phyloP scores from a whole-genome alignment of 495 filamentous ascomycete genomes.

The Chaetomium fimeti region DNA sequence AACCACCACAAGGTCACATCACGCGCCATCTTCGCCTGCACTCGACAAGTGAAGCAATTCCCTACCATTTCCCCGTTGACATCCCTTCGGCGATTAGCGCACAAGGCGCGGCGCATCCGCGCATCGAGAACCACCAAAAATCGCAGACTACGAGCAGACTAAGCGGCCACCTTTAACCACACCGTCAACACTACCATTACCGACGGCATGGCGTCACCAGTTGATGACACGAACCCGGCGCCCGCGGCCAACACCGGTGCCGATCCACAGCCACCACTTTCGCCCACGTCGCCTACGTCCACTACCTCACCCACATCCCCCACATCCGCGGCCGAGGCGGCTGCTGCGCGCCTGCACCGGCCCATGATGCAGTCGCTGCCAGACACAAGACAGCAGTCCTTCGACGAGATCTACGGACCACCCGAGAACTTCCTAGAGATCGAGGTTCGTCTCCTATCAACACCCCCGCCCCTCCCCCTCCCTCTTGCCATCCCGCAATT shows the following conservation, averaged over 20 bases:
- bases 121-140: not conserved
- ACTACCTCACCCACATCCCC: conserved; percentile 32
- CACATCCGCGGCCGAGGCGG: conserved; percentile 30
- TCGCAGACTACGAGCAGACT: not conserved
- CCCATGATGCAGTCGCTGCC: conserved; percentile 77
- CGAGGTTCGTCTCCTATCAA: conserved; percentile 60
- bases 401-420: conserved; percentile 98
- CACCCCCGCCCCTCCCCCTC: not conserved
- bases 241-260: not conserved
- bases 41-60: not conserved
- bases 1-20: not conserved
- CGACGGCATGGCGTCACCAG: conserved; percentile 14
- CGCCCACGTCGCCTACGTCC: conserved; percentile 24
- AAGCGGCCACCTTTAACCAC: not conserved
- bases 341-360: conserved; percentile 47
- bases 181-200: not conserved
- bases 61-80: not conserved
- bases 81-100: not conserved
- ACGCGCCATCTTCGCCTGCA: not conserved
- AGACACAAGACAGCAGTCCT: conserved; percentile 84
- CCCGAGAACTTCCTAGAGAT: conserved; percentile 99
- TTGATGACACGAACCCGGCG: conserved; percentile 26
- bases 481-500: not conserved
- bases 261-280: not conserved
- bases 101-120: conserved; percentile 1